phyloP scores from a whole-genome alignment of 2,329 filamentous ascomycete species.

The Cercospora janseana region DNA sequence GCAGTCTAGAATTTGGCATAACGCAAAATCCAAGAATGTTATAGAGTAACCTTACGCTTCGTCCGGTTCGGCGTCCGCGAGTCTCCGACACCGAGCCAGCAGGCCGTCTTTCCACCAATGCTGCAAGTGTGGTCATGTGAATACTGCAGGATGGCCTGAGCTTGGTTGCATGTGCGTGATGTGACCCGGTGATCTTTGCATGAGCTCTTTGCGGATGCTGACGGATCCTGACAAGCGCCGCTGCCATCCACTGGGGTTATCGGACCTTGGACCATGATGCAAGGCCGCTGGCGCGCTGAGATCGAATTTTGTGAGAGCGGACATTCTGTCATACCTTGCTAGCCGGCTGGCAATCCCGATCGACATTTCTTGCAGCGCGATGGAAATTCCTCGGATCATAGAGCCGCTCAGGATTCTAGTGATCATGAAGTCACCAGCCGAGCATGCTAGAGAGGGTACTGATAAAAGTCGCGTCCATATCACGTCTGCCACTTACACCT shows the following conservation, averaged over 20 bases:
- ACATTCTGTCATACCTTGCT: not conserved
- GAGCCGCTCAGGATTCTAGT: not conserved
- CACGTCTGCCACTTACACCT: not conserved
- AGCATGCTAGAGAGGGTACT: not conserved
- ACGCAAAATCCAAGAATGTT: conserved; percentile 4
- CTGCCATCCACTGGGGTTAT: not conserved
- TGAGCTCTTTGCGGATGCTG: conserved; percentile 12
- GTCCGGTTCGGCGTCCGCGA: not conserved
- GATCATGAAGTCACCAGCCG: conserved; percentile 4
- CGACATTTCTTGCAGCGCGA: not conserved
- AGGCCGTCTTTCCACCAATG: not conserved
- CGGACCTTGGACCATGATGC: not conserved
- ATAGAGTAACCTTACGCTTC: not conserved
- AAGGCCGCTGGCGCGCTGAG: not conserved
- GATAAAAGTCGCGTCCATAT: conserved; percentile 1
- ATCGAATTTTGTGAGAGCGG: not conserved
- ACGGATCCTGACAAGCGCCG: conserved; percentile 6
- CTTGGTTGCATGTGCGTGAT: not conserved
- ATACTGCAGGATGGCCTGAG: conserved; percentile 10
- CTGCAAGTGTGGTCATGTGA: conserved; percentile 11
- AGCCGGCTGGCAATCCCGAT: not conserved
- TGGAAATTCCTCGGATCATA: not conserved
- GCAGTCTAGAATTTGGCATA: not conserved
- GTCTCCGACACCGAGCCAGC: conserved; percentile 1
- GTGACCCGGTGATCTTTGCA: conserved; percentile 5